Percentiles rank a stretch among this genome's conserved stretches.
phyloP scores from a whole-genome alignment of 2,329 filamentous ascomycete genomes.

The Exophiala sideris region DNA sequence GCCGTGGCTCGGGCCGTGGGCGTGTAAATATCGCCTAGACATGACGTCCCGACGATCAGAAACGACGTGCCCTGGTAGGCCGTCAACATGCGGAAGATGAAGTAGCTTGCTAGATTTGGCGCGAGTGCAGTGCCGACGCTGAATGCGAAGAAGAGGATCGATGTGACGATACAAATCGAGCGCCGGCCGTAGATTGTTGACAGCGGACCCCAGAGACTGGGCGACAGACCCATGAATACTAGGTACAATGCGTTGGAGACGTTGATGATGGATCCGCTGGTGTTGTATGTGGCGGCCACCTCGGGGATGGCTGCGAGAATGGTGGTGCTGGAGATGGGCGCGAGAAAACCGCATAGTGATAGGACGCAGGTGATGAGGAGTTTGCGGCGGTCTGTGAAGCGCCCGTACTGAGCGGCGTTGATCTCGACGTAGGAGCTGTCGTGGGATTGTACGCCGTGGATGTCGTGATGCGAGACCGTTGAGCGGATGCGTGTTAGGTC shows the following conservation, averaged over 20 bases:
- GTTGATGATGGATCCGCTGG: conserved; percentile 67
- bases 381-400: conserved; percentile 61
- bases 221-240: conserved; percentile 67
- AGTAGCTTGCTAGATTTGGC: conserved; percentile 68
- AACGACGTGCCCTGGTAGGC: conserved; percentile 74
- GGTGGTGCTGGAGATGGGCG: conserved; percentile 70
- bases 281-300: conserved; percentile 62
- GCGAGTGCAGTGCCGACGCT: conserved; percentile 70
- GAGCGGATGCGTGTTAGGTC: conserved; percentile 34
- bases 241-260: conserved; percentile 73
- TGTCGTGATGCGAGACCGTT: conserved; percentile 33
- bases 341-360: conserved; percentile 71
- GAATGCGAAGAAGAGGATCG: conserved; percentile 63
- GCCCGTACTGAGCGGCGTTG: conserved; percentile 60
- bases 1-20: conserved; percentile 68
- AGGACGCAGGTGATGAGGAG: conserved; percentile 64
- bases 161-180: conserved; percentile 58
- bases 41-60: conserved; percentile 66
- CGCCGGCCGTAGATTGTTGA: conserved; percentile 63
- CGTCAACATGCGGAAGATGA: conserved; percentile 69
- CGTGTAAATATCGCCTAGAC: conserved; percentile 65
- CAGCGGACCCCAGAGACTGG: conserved; percentile 69
- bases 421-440: conserved; percentile 31
- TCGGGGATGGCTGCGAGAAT: conserved; percentile 72
- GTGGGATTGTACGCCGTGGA: conserved; percentile 21